Base-by-base conservation (phyloP, 2,329 filamentous ascomycete species). In the Nemania serpens region DNA sequence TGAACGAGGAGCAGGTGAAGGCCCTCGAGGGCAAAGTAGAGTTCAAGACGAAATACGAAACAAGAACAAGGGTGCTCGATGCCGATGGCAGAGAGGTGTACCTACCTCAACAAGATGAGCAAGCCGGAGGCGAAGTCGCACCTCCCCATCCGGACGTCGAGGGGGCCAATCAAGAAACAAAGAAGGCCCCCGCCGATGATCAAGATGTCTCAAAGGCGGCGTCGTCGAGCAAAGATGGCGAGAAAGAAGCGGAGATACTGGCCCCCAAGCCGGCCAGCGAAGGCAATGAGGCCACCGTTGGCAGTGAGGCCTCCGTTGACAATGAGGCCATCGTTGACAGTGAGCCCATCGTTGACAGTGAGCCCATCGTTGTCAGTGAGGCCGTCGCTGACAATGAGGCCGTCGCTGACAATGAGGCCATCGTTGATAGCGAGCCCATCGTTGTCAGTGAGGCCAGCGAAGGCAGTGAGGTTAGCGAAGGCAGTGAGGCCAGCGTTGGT, bases 1-100 rank as follows among this genome's bases (percentile, higher is more conserved):
- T 99, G 34, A 81, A 94, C 71, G 87, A 90, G 56, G 90, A 93
- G 71, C 86, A 97, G 74, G 93, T 99, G 61, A 86, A 90, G 71
- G 86, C 85, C 18, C 85, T 99, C 34, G 86, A 94, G 75, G 95
- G 94, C 71, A 96, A 97, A 77, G 93, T 98, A 61, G 91, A 92
- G 71, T 97, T 99, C 79, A 88, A 96, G 79, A 98, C 95, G 12
- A 90, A 89, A 68, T 97, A 97, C 74, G 94, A 98, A 81, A 97
- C 94, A n/a, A 86, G 91, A 66, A 97, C 93, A 9, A 88, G 91
- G 59, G 77, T 98, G 58, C 82, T 97, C 42, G 92, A 97, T 75
- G 85, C 85, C 54, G 75, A 87, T 45, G 95, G 93, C 61, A 92
- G 93, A 67, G 91, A 96, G 72, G 77, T 97, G n/a, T 74, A 75